A percentile compares a stretch with the other conserved stretches of the same genome.
Conservation (phyloP, 2,329 filamentous ascomycete genomes). For the Drechslerella dactyloides region DNA sequence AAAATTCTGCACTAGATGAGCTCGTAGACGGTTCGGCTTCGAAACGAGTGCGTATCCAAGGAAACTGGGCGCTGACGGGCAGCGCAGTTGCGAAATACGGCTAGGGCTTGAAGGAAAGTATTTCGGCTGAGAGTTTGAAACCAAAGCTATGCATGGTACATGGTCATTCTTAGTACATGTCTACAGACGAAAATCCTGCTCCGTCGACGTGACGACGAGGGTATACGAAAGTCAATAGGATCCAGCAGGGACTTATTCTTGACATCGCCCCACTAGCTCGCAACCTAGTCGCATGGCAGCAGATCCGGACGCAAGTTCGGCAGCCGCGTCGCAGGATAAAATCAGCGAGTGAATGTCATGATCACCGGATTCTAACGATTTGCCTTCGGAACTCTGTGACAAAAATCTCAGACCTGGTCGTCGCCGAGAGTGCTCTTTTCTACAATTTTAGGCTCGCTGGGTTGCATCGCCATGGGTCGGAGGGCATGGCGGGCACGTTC, state of each 20-base stretch:
- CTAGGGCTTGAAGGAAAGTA: background rate
- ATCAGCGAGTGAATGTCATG: too few species aligned
- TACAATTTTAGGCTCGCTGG: background rate
- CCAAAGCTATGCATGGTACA: background rate
- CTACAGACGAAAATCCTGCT: background rate
- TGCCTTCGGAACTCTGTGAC: background rate
- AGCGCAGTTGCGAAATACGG: background rate
- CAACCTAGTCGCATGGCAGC: slow-evolving; percentile 6
- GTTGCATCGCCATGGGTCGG: slow-evolving; percentile 4
- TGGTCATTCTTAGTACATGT: background rate
- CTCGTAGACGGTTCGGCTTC: background rate
- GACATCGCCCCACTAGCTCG: background rate
- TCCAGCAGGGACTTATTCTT: slow-evolving; percentile 11
- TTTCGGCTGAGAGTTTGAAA: background rate
- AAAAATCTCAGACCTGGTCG: background rate
- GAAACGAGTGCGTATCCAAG: background rate
- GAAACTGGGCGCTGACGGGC: background rate
- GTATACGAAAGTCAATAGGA: background rate
- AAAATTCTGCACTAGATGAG: background rate
- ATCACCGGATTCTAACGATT: background rate
- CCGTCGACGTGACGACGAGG: background rate
- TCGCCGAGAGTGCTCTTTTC: too few species aligned
- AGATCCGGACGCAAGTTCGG: slow-evolving; percentile 37
- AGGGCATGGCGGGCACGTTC: too few species aligned
- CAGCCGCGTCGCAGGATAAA: slow-evolving; percentile 11